Percentiles rank a stretch among this genome's conserved stretches.
These are phyloP conservation scores for Hortiboletus flavorubellus DNA, from an alignment of 768 basidiomycete genomes.

Conservation along the genomic window DNA sequence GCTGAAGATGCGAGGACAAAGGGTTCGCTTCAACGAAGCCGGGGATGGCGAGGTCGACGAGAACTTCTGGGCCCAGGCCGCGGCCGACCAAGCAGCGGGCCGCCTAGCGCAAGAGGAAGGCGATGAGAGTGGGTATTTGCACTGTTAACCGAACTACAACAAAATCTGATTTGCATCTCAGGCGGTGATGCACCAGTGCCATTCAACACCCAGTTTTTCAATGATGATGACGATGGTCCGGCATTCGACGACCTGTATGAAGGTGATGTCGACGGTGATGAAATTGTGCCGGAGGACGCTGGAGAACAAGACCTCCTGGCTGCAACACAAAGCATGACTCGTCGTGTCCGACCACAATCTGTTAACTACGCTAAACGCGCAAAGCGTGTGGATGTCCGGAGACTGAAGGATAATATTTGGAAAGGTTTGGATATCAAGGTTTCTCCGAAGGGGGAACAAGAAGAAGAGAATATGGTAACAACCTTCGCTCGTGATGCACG, in stretches of 20 bases:
- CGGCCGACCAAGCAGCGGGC: slow-evolving; percentile 73
- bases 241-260: slow-evolving; percentile 57
- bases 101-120: slow-evolving; percentile 49
- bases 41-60: slow-evolving; percentile 91
- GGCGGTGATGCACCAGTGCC: slow-evolving; percentile 58
- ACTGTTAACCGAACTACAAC: neutral
- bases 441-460: slow-evolving; percentile 34
- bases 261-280: slow-evolving; percentile 49
- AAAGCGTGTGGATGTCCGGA: slow-evolving; percentile 94
- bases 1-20: slow-evolving; percentile 87
- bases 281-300: slow-evolving; percentile 47
- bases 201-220: slow-evolving; percentile 96
- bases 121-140: slow-evolving; percentile 55
- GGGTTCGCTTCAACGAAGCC: slow-evolving; percentile 49
- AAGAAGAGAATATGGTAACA: slow-evolving; percentile 54
- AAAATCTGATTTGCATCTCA: slow-evolving; percentile 15
- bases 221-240: slow-evolving; percentile 84
- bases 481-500: neutral
- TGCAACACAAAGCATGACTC: slow-evolving; percentile 69
- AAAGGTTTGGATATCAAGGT: slow-evolving; percentile 80
- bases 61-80: slow-evolving; percentile 96
- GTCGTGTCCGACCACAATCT: slow-evolving; percentile 79
- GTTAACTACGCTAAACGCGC: slow-evolving; percentile 95
- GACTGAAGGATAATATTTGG: slow-evolving; percentile 98
- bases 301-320: slow-evolving; percentile 88